Evolutionary conservation across 371 early-diverging fungal species (phyloP).

Genomic region (Conidiobolus incongruus): DNA sequence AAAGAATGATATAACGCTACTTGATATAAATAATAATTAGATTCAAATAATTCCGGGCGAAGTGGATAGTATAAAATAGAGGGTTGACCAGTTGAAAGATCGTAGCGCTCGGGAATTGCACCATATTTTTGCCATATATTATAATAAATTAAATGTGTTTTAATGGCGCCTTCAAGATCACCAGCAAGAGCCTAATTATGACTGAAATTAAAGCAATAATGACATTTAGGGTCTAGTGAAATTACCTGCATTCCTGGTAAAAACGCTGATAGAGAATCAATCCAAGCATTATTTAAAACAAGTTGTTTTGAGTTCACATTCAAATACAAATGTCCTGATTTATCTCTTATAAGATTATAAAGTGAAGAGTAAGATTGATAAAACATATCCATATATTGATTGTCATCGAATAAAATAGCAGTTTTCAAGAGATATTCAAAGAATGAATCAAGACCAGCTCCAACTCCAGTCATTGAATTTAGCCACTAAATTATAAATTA

Average conservation of each 20-base stretch:
- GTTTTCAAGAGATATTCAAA: constrained; percentile 86
- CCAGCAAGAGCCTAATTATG: constrained; percentile 39
- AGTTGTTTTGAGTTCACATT: constrained; percentile 66
- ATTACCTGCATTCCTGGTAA: constrained; percentile 75
- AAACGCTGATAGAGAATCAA: constrained; percentile 80
- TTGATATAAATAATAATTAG: constrained; percentile 72
- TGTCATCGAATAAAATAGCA: constrained; percentile 67
- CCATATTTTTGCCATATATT: constrained; percentile 68
- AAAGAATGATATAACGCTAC: constrained; percentile 11
- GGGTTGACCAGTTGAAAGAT: constrained; percentile 29
- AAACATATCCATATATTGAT: constrained; percentile 49
- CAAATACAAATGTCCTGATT: constrained; percentile 51
- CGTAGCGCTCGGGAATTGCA: constrained; percentile 72
- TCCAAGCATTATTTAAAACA: constrained; percentile 41
- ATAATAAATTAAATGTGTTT: constrained; percentile 54
- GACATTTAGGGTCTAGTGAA: not conserved
- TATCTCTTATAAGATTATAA: constrained; percentile 32
- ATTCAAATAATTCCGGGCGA: constrained; percentile 86
- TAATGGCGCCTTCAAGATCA: constrained; percentile 60
- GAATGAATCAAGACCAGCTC: constrained; percentile 84
- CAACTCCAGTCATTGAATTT: constrained; percentile 45
- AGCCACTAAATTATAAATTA: constrained; percentile 19
- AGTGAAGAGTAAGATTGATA: constrained; percentile 54
- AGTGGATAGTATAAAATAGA: constrained; percentile 58
- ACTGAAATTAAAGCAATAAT: not conserved